Conservation (phyloP, 352 stramenopile species). For the Pythium dissimile region DNA sequence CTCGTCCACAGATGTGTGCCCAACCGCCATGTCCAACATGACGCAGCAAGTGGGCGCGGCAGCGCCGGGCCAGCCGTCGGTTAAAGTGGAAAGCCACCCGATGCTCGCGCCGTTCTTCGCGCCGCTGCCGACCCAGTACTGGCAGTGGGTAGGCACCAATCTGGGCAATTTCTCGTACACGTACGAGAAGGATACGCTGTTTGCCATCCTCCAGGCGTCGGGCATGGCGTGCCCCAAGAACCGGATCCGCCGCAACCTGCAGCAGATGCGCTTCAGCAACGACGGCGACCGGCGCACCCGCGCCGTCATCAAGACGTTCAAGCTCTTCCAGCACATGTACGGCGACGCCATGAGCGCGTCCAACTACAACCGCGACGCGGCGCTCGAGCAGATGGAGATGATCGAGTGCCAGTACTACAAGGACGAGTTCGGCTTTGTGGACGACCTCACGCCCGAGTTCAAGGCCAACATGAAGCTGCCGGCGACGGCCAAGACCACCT, state of each 20-base stretch:
- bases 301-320: slow-evolving; percentile 35
- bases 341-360: slow-evolving; percentile 3
- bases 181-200: slow-evolving; percentile 52
- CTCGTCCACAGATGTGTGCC: slow-evolving; percentile 22
- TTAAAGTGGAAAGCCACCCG: slow-evolving; percentile 40
- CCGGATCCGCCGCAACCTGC: slow-evolving; percentile 25
- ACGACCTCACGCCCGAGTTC: slow-evolving; percentile 42
- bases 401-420: slow-evolving; percentile 58
- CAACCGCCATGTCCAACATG: slow-evolving; percentile 36
- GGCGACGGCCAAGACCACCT: slow-evolving; percentile 27
- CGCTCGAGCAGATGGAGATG: slow-evolving; percentile 43
- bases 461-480: slow-evolving; percentile 31
- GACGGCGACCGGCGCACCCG: slow-evolving; percentile 16
- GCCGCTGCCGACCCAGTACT: slow-evolving; percentile 55
- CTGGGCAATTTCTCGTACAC: slow-evolving; percentile 56
- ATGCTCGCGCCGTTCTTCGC: slow-evolving; percentile 44
- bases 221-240: slow-evolving; percentile 41
- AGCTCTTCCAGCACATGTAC: slow-evolving; percentile 35
- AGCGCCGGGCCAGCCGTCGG: slow-evolving; percentile 27
- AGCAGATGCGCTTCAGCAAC: background rate
- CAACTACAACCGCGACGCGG: slow-evolving; percentile 14
- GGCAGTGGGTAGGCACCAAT: slow-evolving; percentile 48
- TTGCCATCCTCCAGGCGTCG: slow-evolving; percentile 29
- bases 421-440: slow-evolving; percentile 31
- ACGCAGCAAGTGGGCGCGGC: slow-evolving; percentile 30